Percentiles rank a stretch among this genome's conserved stretches.
phyloP scores from a whole-genome alignment of 2,329 filamentous ascomycete species.

The Pyricularia grisea region DNA sequence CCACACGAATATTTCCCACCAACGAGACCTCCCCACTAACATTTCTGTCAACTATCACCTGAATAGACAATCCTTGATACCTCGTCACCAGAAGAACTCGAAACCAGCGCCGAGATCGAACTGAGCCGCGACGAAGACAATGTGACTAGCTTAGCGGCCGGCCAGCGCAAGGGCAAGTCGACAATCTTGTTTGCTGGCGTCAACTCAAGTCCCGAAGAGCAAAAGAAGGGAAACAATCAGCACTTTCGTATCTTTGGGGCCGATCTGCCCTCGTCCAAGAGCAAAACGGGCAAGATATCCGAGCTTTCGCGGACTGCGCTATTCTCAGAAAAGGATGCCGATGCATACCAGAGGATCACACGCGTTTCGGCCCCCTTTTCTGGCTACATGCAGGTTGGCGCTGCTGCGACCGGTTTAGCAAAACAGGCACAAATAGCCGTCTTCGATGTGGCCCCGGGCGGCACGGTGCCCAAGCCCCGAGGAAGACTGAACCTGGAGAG shows the following conservation, averaged over 20 bases:
- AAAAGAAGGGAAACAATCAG: slow-evolving; percentile 68
- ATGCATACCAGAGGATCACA: slow-evolving; percentile 50
- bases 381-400: slow-evolving; percentile 57
- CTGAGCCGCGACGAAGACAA: slow-evolving; percentile 82
- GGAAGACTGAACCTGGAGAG: slow-evolving; percentile 39
- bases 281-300: slow-evolving; percentile 28
- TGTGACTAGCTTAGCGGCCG: slow-evolving; percentile 71
- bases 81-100: slow-evolving; percentile 51
- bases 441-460: slow-evolving; percentile 54
- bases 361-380: slow-evolving; percentile 41
- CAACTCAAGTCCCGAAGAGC: slow-evolving; percentile 67
- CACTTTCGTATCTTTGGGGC: slow-evolving; percentile 74
- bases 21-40: background rate
- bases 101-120: slow-evolving; percentile 62
- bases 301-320: slow-evolving; percentile 43
- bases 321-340: slow-evolving; percentile 40
- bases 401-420: slow-evolving; percentile 68
- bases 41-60: background rate
- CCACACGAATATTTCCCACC: background rate
- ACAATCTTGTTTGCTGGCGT: slow-evolving; percentile 65
- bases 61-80: slow-evolving; percentile 63
- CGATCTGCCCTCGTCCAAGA: slow-evolving; percentile 17
- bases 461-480: slow-evolving; percentile 28
- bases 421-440: slow-evolving; percentile 69
- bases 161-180: slow-evolving; percentile 38